Conservation (phyloP, 129 eudicot species). For the Saposhnikovia divaricata region DNA sequence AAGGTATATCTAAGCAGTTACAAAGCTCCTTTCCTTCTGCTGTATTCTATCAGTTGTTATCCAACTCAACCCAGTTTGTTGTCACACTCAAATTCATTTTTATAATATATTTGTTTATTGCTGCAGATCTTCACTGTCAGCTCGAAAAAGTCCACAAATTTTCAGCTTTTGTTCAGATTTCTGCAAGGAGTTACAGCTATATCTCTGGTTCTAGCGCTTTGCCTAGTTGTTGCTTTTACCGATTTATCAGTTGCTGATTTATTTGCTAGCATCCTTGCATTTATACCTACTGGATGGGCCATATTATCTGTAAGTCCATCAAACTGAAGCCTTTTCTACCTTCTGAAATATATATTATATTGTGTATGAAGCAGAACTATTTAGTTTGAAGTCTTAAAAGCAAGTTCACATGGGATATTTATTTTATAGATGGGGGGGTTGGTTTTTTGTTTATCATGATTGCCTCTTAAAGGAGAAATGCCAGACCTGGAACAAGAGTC, state of each 20-base stretch:
- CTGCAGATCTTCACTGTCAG: slow-evolving; percentile 74
- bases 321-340: not conserved
- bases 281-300: slow-evolving; percentile 97
- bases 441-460: no score
- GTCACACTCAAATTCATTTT: not conserved
- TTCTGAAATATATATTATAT: not conserved
- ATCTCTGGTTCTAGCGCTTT: slow-evolving; percentile 65
- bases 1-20: slow-evolving; percentile 44
- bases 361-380: not conserved
- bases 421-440: not conserved
- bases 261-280: slow-evolving; percentile 84
- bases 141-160: slow-evolving; percentile 60
- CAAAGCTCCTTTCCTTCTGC: not conserved
- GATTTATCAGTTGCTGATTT: slow-evolving; percentile 54
- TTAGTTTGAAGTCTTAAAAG: not conserved
- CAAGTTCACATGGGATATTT: not conserved
- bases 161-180: slow-evolving; percentile 76
- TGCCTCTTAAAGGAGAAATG: not conserved
- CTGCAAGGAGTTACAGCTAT: slow-evolving; percentile 81
- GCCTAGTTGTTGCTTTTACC: slow-evolving; percentile 60
- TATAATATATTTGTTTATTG: not conserved
- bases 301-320: slow-evolving; percentile 61
- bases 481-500: not conserved
- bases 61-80: not conserved
- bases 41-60: slow-evolving; percentile 1